Percentiles rank a stretch among this genome's conserved stretches.
These are phyloP conservation scores for Eutrema yunnanense DNA, from an alignment of 345 rosid genomes.

Conservation along the genomic window DNA sequence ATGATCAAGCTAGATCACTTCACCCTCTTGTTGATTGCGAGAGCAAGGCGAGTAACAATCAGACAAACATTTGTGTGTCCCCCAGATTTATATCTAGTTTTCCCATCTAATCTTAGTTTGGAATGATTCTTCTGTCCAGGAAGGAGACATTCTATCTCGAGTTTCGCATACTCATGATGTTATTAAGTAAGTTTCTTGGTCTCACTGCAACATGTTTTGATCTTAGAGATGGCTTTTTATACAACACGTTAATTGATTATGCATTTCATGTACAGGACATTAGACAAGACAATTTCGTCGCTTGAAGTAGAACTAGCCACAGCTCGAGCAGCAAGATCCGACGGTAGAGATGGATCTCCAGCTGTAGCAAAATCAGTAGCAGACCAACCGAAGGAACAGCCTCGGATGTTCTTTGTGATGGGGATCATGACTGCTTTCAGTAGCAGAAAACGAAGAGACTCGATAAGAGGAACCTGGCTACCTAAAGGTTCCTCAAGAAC, in stretches of 20 bases:
- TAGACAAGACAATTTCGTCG: constrained; percentile 59
- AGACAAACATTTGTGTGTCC: constrained; percentile 9
- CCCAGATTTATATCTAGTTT: neutral
- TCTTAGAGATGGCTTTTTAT: neutral
- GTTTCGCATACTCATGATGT: constrained; percentile 91
- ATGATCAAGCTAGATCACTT: constrained; percentile 32
- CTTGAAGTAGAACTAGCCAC: constrained; percentile 60
- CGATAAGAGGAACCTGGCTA: constrained; percentile 71
- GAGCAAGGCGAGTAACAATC: constrained; percentile 52
- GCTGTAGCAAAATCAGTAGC: constrained; percentile 34
- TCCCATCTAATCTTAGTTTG: constrained; percentile 30
- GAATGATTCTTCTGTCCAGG: constrained; percentile 46
- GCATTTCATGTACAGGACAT: constrained; percentile 39
- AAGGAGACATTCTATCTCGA: constrained; percentile 74
- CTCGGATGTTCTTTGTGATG: constrained; percentile 71
- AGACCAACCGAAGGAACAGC: constrained; percentile 45
- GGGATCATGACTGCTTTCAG: constrained; percentile 93
- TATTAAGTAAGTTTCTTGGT: constrained; percentile 45
- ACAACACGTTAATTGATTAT: neutral
- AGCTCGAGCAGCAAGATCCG: constrained; percentile 36
- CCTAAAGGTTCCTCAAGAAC: constrained; percentile 55
- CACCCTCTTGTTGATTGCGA: constrained; percentile 59
- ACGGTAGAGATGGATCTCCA: constrained; percentile 34
- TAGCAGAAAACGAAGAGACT: constrained; percentile 79
- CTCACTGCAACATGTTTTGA: neutral